These are phyloP conservation scores for Populus tremula DNA, from an alignment of 345 rosid genomes.

Conservation along the genomic window DNA sequence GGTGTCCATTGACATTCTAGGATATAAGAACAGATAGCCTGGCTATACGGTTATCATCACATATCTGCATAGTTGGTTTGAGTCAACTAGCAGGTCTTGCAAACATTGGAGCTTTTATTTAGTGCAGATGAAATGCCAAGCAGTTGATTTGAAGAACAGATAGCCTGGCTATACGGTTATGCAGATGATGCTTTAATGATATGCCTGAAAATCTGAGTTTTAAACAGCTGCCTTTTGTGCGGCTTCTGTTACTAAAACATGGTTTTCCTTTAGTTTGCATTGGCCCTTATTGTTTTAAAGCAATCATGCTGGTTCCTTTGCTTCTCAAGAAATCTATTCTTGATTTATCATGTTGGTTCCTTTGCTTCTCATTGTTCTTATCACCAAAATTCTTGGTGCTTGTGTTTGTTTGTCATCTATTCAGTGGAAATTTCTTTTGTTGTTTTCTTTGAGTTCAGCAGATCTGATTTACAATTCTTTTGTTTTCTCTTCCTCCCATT, in stretches of 20 bases:
- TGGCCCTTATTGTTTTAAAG: neutral
- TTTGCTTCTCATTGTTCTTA: neutral
- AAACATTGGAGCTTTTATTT: neutral
- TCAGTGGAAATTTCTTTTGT: neutral
- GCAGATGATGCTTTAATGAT: neutral
- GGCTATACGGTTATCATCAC: too few species aligned
- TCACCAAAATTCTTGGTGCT: neutral
- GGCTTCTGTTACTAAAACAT: neutral
- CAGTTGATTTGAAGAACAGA: neutral
- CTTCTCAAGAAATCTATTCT: neutral
- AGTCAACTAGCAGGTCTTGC: neutral
- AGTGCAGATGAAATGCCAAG: neutral
- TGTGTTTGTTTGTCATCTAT: neutral
- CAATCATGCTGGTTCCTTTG: neutral
- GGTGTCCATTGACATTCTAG: neutral
- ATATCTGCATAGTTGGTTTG: neutral
- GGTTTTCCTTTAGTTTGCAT: neutral
- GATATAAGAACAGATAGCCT: too few species aligned
- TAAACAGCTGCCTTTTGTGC: neutral
- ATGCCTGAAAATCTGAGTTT: neutral
- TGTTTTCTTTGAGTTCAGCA: neutral
- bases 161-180: neutral
- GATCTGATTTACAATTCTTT: neutral
- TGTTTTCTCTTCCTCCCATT: neutral
- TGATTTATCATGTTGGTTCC: neutral